Evolutionary conservation across 2,329 filamentous ascomycete species (phyloP).

Genomic region (Colletotrichum costaricense): DNA sequence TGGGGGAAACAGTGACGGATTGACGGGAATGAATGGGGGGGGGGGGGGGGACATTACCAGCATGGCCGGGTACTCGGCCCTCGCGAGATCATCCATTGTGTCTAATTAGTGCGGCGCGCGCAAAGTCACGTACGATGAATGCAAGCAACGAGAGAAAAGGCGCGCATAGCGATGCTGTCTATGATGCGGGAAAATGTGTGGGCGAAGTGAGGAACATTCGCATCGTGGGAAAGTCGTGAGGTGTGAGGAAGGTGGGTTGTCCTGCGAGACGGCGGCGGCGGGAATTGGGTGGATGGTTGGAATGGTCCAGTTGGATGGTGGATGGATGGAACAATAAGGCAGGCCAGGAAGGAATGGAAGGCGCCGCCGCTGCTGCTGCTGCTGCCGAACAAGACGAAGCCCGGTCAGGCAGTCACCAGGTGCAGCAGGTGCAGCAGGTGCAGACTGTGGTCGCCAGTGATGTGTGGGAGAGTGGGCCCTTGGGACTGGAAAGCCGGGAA

Average conservation of each 20-base stretch:
- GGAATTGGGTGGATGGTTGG: constrained; percentile 24
- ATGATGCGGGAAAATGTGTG: constrained; percentile 29
- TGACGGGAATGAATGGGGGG: not conserved
- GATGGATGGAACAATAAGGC: constrained; percentile 14
- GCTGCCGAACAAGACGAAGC: not conserved
- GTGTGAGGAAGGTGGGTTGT: constrained; percentile 20
- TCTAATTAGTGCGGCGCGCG: constrained; percentile 31
- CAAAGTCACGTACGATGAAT: constrained; percentile 33
- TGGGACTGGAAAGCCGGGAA: constrained; percentile 14
- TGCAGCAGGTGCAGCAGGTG: not conserved
- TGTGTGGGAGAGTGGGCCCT: not conserved
- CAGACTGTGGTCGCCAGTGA: not conserved
- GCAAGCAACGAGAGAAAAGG: constrained; percentile 32
- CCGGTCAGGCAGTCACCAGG: not conserved
- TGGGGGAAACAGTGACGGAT: not conserved
- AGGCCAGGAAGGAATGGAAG: constrained; percentile 19
- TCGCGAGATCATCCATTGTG: constrained; percentile 80
- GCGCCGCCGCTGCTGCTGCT: not conserved
- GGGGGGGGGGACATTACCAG: constrained; percentile 70
- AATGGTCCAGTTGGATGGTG: not conserved
- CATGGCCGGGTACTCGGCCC: constrained; percentile 93
- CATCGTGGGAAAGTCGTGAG: constrained; percentile 29
- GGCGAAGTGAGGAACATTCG: constrained; percentile 36
- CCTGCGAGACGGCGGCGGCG: constrained; percentile 5
- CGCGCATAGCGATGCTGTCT: constrained; percentile 38